phyloP scores from a whole-genome alignment of 2,329 filamentous ascomycete genomes.

The Torrubiella hemipterigena region DNA sequence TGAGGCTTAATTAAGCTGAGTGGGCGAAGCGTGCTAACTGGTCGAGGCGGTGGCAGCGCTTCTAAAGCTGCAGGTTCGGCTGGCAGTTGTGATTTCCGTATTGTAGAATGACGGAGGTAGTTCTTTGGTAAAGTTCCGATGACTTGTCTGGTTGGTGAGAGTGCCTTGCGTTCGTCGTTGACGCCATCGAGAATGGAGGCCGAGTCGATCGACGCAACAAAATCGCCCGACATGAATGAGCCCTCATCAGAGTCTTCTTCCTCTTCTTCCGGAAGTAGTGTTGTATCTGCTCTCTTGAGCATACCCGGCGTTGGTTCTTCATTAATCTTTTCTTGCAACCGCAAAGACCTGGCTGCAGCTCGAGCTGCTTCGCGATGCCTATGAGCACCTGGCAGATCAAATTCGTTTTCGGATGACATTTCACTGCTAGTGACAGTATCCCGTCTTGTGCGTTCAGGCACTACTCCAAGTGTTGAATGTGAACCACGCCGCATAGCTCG shows the following conservation, averaged over 20 bases:
- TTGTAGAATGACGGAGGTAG: slow-evolving; percentile 50
- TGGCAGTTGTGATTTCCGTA: slow-evolving; percentile 46
- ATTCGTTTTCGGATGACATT: slow-evolving; percentile 71
- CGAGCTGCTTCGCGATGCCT: slow-evolving; percentile 49
- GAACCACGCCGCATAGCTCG: slow-evolving; percentile 50
- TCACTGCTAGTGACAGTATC: slow-evolving; percentile 76
- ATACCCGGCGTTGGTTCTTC: slow-evolving; percentile 26
- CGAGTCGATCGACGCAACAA: slow-evolving; percentile 57
- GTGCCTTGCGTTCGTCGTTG: slow-evolving; percentile 42
- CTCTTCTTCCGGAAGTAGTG: slow-evolving; percentile 44
- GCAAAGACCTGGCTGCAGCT: slow-evolving; percentile 33
- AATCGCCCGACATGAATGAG: slow-evolving; percentile 52
- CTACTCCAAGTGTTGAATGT: slow-evolving; percentile 56
- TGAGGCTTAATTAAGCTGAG: slow-evolving; percentile 57
- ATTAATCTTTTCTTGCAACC: slow-evolving; percentile 24
- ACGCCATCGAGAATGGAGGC: slow-evolving; percentile 58
- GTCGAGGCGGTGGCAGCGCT: slow-evolving; percentile 59
- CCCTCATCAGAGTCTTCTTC: slow-evolving; percentile 49
- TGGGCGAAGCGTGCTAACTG: slow-evolving; percentile 50
- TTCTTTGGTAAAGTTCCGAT: slow-evolving; percentile 53
- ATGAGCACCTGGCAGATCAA: slow-evolving; percentile 55
- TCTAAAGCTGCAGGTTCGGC: slow-evolving; percentile 45
- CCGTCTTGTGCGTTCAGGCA: slow-evolving; percentile 56
- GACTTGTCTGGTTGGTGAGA: slow-evolving; percentile 42
- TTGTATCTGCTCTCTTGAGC: slow-evolving; percentile 32